A percentile compares a stretch with the other conserved stretches of the same genome.
Evolutionary conservation across 768 basidiomycete genomes (phyloP).

Genomic region (Psilocybe cyanescens): DNA sequence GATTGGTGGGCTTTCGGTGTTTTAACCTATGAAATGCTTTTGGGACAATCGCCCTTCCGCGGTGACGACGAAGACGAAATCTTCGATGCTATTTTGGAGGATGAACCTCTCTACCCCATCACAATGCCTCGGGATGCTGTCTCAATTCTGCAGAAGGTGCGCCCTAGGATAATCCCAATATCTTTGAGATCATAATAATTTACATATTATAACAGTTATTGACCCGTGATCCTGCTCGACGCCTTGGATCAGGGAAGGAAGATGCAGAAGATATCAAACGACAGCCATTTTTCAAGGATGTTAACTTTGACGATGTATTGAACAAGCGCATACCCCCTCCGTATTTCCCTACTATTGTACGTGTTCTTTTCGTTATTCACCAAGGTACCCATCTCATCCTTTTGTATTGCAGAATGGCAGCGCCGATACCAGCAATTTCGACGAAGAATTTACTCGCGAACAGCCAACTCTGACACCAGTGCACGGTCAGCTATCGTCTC

Average conservation of each 20-base stretch:
- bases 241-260: slow-evolving; percentile 88
- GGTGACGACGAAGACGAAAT: slow-evolving; percentile 99
- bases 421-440: slow-evolving; percentile 92
- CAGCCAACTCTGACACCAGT: slow-evolving; percentile 98
- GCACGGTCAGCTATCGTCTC: slow-evolving; percentile 86
- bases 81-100: slow-evolving; percentile 98
- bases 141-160: slow-evolving; percentile 91
- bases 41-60: slow-evolving; percentile 98
- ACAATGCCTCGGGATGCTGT: slow-evolving; percentile 99
- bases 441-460: slow-evolving; percentile 96
- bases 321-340: slow-evolving; percentile 97
- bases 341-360: slow-evolving; percentile 94
- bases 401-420: slow-evolving; percentile 64
- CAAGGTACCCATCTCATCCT: background rate
- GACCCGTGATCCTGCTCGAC: slow-evolving; percentile 88
- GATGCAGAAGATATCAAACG: slow-evolving; percentile 98
- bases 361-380: slow-evolving; percentile 29
- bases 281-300: slow-evolving; percentile 98
- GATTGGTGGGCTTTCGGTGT: slow-evolving; percentile 99
- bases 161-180: slow-evolving; percentile 10
- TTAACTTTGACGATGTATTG: slow-evolving; percentile 95
- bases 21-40: slow-evolving; percentile 96
- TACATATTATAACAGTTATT: slow-evolving; percentile 61
- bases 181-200: background rate
- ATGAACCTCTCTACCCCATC: slow-evolving; percentile 97